These are phyloP conservation scores for Wickerhamiella alocasiicola DNA, from an alignment of 805 yeast species.

Conservation along the genomic window DNA sequence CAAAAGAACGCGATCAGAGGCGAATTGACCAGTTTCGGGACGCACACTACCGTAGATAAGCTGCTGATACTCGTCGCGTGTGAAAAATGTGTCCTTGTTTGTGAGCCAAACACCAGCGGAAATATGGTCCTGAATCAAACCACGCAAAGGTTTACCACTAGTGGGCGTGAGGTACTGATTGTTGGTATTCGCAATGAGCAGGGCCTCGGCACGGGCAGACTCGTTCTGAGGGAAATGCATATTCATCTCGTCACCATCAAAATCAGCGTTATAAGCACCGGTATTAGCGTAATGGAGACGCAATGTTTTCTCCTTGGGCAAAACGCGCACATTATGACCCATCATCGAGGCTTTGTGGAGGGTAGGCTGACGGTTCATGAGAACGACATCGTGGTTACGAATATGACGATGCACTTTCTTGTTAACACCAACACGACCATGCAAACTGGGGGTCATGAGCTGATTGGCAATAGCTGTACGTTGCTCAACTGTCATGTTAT, in stretches of 20 bases:
- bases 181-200: constrained; percentile 90
- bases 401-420: constrained; percentile 93
- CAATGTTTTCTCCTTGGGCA: constrained; percentile 94
- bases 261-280: constrained; percentile 97
- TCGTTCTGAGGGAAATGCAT: constrained; percentile 99
- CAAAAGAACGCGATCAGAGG: constrained; percentile 45
- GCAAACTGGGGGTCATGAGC: constrained; percentile 64
- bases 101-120: constrained; percentile 99
- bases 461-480: constrained; percentile 92
- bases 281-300: constrained; percentile 97
- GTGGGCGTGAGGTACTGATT: constrained; percentile 97
- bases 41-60: constrained; percentile 85
- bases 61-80: constrained; percentile 87
- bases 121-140: constrained; percentile 97
- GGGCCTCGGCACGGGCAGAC: constrained; percentile 92
- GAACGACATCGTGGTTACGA: constrained; percentile 84
- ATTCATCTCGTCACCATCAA: constrained; percentile 99
- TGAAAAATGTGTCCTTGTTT: constrained; percentile 79
- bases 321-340: constrained; percentile 96
- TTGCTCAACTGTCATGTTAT: constrained; percentile 86
- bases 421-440: constrained; percentile 33
- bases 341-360: constrained; percentile 98
- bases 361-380: constrained; percentile 99
- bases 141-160: constrained; percentile 96
- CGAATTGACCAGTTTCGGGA: constrained; percentile 93